Evolutionary conservation across 2,329 filamentous ascomycete species (phyloP), one percentile per base, ranked within the genome.

Genomic region (Fusarium stilboides): DNA sequence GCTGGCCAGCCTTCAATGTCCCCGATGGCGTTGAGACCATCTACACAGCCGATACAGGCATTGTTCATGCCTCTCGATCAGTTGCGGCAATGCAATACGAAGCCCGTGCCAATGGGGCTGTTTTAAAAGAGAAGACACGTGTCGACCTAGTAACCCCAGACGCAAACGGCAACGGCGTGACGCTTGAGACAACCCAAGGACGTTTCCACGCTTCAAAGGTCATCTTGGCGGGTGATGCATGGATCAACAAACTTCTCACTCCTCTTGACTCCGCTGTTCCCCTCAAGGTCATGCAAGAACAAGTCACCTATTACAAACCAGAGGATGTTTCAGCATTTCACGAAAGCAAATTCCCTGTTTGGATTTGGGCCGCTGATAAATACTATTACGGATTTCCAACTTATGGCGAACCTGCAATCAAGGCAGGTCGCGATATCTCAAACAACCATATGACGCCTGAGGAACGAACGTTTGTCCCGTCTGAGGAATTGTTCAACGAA

Each of bases 21-120:
- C 54, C 66, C 0, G 45, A 65, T 1, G 49, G 33, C 0, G 71
- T 74, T 1, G 51, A 67, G 15, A 59, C 59, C 0, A 73, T 75
- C 1, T 75, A 75, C 24, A 75, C 73, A 0, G 65, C 71, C 0
- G 73, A 75, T 22, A 65, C 73, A 2, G 73, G 73, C 3, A 65
- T 75, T 0, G 70, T 62, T 0, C 71, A 75, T 10, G 73, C 68
- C 0, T 70, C 68, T 22, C 52, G 58, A 8, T 68, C 65, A 6
- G 67, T 70, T 1, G 26, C 62, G 3, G 57, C 62, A 1, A 70
- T 70, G 67, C 66, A 70, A 15, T 67, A 59, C 2, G 33, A 58
- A 26, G 67, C 67, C 46, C 67, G 67, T 1, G 28, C 43, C 9
- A 36, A 59, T 5, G 62, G 67, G 0, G 67, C 67, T 17, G 34